phyloP scores from a whole-genome alignment of 345 rosid genomes.

The Eucalyptus melliodora region DNA sequence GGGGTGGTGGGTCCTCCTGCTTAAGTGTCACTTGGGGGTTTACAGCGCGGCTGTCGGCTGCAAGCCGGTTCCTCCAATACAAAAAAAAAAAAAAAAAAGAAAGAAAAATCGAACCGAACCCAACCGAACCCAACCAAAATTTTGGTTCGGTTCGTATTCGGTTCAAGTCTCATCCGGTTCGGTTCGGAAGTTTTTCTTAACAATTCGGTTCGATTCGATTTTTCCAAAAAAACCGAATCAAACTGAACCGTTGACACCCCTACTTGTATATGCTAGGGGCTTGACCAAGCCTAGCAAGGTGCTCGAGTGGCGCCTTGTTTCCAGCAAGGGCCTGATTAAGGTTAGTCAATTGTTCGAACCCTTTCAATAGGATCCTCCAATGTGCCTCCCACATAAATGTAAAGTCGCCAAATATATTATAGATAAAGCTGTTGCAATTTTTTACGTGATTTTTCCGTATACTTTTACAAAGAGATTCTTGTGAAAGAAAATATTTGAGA shows the following conservation, averaged over 20 bases:
- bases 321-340: no score
- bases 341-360: neutral
- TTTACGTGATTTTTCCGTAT: neutral
- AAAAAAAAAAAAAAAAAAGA: no score
- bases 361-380: neutral
- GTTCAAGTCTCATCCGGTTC: no score
- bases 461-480: neutral
- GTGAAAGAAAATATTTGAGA: neutral
- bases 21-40: no score
- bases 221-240: accelerated
- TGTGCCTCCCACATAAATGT: neutral
- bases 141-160: no score
- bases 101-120: no score
- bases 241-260: accelerated
- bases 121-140: accelerated
- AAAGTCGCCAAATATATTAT: neutral
- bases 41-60: no score
- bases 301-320: neutral
- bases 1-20: no score
- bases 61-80: no score
- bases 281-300: neutral
- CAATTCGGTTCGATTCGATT: accelerated
- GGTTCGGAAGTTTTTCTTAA: no score
- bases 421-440: neutral
- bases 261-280: neutral